A percentile compares a stretch with the other conserved stretches of the same genome.
Evolutionary conservation across 805 yeast genomes (phyloP).

Genomic region (Yarrowia osloensis): DNA sequence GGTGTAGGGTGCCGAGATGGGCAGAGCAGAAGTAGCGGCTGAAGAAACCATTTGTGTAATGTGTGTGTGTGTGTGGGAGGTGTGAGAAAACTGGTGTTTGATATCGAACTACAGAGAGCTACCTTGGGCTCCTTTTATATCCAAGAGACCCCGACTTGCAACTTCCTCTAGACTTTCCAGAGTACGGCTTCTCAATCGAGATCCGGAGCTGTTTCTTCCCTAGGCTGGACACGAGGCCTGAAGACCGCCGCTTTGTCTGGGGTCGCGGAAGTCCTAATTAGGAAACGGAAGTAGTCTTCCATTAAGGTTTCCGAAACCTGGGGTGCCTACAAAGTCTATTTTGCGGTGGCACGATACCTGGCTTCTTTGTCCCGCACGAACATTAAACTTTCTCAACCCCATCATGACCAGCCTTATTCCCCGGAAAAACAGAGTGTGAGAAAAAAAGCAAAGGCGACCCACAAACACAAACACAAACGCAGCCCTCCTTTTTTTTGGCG

Average conservation of each 20-base stretch:
- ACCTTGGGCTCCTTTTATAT: background rate
- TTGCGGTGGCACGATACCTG: background rate
- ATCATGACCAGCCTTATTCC: conserved; percentile 12
- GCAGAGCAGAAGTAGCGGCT: conserved; percentile 32
- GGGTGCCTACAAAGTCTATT: conserved; percentile 3
- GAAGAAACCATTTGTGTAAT: conserved; percentile 17
- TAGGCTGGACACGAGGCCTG: conserved; percentile 1
- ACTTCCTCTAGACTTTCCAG: background rate
- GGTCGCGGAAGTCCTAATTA: conserved; percentile 20
- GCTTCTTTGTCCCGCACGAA: background rate
- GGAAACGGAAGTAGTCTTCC: conserved; percentile 10
- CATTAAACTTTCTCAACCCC: background rate
- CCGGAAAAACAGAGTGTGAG: background rate
- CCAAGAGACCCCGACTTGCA: background rate
- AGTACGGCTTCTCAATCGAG: conserved; percentile 21
- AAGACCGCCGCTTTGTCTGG: conserved; percentile 14
- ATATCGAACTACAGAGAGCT: background rate
- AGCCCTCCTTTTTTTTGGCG: background rate
- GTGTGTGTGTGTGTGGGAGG: conserved; percentile 8
- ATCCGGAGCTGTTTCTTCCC: background rate
- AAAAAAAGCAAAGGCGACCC: background rate
- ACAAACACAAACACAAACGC: background rate
- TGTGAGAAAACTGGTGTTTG: background rate
- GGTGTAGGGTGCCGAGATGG: conserved; percentile 36
- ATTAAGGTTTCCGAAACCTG: conserved; percentile 27